Percentiles rank a stretch among this genome's conserved stretches.
phyloP scores from a whole-genome alignment of 2,329 filamentous ascomycete genomes.

The Gremmenia infestans region DNA sequence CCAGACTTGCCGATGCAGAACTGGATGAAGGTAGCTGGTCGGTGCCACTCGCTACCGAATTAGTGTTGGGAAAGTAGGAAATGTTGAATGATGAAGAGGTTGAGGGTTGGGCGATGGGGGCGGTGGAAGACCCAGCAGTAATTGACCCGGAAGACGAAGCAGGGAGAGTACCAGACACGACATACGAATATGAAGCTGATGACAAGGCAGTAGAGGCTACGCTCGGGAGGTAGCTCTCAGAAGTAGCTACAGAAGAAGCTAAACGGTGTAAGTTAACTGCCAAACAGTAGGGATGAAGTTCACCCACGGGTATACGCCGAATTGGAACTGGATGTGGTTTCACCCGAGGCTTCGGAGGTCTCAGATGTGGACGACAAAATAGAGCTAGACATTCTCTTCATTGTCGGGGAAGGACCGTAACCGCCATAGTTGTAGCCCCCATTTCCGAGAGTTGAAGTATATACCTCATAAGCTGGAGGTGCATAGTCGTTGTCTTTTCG shows the following conservation, averaged over 20 bases:
- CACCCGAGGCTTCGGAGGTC: neutral
- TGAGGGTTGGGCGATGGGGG: too few species aligned
- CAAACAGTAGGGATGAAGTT: neutral
- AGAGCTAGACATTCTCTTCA: slow-evolving; percentile 4
- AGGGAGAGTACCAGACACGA: neutral
- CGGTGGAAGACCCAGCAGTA: neutral
- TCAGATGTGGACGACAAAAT: slow-evolving; percentile 5
- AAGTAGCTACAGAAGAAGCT: neutral
- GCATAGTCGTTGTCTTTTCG: slow-evolving; percentile 13
- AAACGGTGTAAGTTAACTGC: neutral
- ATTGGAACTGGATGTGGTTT: slow-evolving; percentile 6
- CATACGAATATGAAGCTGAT: neutral
- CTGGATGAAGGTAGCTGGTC: too few species aligned
- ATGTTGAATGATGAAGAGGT: too few species aligned
- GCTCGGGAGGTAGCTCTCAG: neutral
- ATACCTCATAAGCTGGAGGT: slow-evolving; percentile 24
- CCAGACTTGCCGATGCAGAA: too few species aligned
- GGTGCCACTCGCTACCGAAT: too few species aligned
- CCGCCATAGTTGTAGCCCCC: slow-evolving; percentile 25
- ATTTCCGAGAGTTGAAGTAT: slow-evolving; percentile 13
- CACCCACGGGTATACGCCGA: slow-evolving; percentile 1
- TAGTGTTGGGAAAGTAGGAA: too few species aligned
- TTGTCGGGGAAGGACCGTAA: slow-evolving; percentile 26
- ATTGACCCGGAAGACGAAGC: neutral
- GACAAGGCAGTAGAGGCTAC: neutral